These are phyloP conservation scores for Talaromyces funiculosus DNA, from an alignment of 2,329 filamentous ascomycete species.

Conservation along the genomic window DNA sequence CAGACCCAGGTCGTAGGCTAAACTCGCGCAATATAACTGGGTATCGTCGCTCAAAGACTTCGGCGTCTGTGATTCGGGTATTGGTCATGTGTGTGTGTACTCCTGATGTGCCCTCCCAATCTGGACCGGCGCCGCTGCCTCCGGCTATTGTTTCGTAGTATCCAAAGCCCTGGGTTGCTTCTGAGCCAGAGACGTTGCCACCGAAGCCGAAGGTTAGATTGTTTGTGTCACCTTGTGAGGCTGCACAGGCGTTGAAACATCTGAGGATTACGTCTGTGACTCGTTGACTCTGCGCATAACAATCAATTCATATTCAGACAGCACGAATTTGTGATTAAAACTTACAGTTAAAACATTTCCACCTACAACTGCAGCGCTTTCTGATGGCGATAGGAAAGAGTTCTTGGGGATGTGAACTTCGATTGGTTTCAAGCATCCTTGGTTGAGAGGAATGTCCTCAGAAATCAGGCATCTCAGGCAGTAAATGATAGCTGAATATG, in stretches of 20 bases:
- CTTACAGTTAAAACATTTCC: conserved; percentile 67
- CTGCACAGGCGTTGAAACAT: conserved; percentile 70
- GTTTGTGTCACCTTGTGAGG: conserved; percentile 70
- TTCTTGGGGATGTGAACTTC: conserved; percentile 63
- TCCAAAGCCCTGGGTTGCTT: conserved; percentile 60
- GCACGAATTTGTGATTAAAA: background rate
- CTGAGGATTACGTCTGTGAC: conserved; percentile 73
- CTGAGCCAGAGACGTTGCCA: conserved; percentile 54
- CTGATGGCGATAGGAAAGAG: conserved; percentile 66
- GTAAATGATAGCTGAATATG: conserved; percentile 76
- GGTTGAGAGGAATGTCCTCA: conserved; percentile 74
- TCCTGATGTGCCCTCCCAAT: conserved; percentile 67
- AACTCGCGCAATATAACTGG: conserved; percentile 70
- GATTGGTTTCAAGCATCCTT: conserved; percentile 71
- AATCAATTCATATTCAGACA: background rate
- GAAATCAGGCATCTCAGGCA: conserved; percentile 69
- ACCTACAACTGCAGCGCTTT: conserved; percentile 68
- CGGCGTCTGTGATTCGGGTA: conserved; percentile 73
- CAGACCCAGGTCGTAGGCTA: conserved; percentile 56
- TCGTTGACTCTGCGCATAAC: conserved; percentile 50
- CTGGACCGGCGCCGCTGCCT: conserved; percentile 65
- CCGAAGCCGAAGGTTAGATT: conserved; percentile 74
- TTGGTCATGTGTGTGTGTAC: conserved; percentile 88
- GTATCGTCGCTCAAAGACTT: conserved; percentile 72
- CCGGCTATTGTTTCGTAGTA: conserved; percentile 83